A percentile compares a stretch with the other conserved stretches of the same genome.
These are phyloP conservation scores for Polytrichum formosum DNA, from an alignment of 225 moss, liverwort and hornwort species.

Conservation along the genomic window DNA sequence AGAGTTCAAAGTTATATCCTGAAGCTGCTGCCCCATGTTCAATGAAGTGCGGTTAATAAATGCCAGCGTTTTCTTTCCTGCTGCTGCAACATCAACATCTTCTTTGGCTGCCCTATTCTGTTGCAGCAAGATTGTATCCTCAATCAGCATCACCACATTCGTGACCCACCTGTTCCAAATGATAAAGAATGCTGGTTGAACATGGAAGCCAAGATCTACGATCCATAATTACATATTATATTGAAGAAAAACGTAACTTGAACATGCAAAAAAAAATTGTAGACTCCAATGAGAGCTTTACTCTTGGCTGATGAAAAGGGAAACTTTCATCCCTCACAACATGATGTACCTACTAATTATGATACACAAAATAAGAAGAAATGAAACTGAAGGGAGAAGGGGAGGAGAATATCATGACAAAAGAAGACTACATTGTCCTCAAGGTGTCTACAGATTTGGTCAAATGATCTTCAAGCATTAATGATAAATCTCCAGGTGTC, in stretches of 20 bases:
- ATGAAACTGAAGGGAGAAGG: not conserved
- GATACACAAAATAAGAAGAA: too few relatives aligned
- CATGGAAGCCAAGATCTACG: not conserved
- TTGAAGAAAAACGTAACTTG: too few relatives aligned
- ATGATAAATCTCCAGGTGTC: conserved; percentile 50
- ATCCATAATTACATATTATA: not conserved
- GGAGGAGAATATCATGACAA: conserved; percentile 9
- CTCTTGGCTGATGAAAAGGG: not conserved
- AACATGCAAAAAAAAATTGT: too few relatives aligned
- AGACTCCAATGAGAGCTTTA: not conserved
- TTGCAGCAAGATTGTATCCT: conserved; percentile 34
- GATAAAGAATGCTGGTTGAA: conserved; percentile 1
- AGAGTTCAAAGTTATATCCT: conserved; percentile 55
- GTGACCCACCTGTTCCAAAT: conserved; percentile 23
- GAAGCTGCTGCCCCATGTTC: conserved; percentile 61
- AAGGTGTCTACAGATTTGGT: conserved; percentile 42
- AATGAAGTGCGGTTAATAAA: conserved; percentile 52
- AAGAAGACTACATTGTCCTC: conserved; percentile 42
- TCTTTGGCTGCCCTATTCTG: conserved; percentile 21
- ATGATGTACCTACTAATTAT: too few relatives aligned
- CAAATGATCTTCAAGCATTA: conserved; percentile 45
- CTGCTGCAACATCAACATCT: conserved; percentile 16
- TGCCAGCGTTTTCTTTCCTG: conserved; percentile 17
- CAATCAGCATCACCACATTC: conserved; percentile 51
- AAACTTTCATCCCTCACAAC: not conserved